Evolutionary conservation across 345 rosid species (phyloP).

Genomic region (Linum trigynum): DNA sequence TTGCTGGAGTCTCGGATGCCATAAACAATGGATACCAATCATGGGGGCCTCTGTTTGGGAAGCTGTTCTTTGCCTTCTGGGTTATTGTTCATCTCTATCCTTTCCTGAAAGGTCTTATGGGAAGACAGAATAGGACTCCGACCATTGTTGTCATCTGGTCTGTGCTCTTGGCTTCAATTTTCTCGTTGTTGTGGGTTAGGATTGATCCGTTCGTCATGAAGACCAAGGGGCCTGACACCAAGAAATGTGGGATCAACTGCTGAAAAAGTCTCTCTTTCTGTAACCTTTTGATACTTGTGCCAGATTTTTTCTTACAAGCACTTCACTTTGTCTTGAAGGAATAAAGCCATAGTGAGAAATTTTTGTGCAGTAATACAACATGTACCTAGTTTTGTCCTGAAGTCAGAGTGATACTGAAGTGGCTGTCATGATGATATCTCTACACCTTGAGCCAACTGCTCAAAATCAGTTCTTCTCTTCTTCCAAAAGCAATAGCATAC

Average conservation of each 20-base stretch:
- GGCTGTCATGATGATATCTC: neutral
- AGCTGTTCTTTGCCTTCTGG: slow-evolving; percentile 93
- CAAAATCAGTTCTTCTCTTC: no score
- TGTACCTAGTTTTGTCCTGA: slow-evolving; percentile 27
- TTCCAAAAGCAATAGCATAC: no score
- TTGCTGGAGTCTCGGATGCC: slow-evolving; percentile 90
- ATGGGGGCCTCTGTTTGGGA: slow-evolving; percentile 92
- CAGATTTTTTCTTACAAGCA: slow-evolving; percentile 16
- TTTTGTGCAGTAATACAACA: slow-evolving; percentile 20
- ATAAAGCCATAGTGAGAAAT: slow-evolving; percentile 24
- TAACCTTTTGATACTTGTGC: slow-evolving; percentile 19
- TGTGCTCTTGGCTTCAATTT: slow-evolving; percentile 79
- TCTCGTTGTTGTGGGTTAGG: slow-evolving; percentile 93
- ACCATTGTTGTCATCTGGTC: slow-evolving; percentile 98
- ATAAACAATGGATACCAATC: slow-evolving; percentile 86
- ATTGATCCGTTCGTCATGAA: slow-evolving; percentile 87
- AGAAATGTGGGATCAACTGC: slow-evolving; percentile 81
- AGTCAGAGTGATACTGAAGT: slow-evolving; percentile 9
- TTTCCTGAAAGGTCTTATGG: slow-evolving; percentile 98
- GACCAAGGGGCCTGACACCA: slow-evolving; percentile 86
- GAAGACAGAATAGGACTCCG: slow-evolving; percentile 87
- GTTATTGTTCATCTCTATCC: slow-evolving; percentile 94
- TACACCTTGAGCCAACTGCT: neutral
- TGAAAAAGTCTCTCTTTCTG: slow-evolving; percentile 21
- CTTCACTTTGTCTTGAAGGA: slow-evolving; percentile 19